Evolutionary conservation across 2,329 filamentous ascomycete species (phyloP), one percentile per base, ranked within the genome.

Genomic region (Dryadomyces quercus-mongolicae): DNA sequence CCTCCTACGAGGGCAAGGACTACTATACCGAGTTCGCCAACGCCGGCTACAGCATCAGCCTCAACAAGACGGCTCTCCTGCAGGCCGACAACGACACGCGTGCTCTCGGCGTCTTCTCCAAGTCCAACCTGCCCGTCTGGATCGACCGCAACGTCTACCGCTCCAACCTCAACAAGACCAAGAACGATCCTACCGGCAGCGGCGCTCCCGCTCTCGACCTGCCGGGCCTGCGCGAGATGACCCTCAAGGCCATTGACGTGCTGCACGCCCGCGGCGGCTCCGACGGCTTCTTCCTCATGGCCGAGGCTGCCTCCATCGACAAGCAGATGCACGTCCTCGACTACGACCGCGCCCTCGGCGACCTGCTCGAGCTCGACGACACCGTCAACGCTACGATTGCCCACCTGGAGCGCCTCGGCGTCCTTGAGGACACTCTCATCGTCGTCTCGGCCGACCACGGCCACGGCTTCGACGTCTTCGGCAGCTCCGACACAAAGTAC

Each of bases 241-340:
- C 88, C 0, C 74, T 91, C 61, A 94, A 94, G 73, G 88, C 88
- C 22, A 78, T 93, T 51, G 86, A 92, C 56, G 81, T 92, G 53
- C 78, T 93, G n/a, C 71, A 85, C 66, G 74, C 74, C 43, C 76
- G 80, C 56, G 81, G 82, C 31, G 77, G 77, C 38, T 76, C 85
- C 55, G 77, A 86, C 56, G 88, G 88, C 6, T 94, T 86, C 78
- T 89, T 93, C 75, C 76, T 94, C 64, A 93, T 94, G 88, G 82
- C 83, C 13, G 88, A 94, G 68, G 88, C 85, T 25, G 88, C 88
- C 16, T 88, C 82, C 2, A 86, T 94, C 61, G 88, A 93, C 71
- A 94, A 94, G 76, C 85, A 88, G 76, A 93, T 94, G 88, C 88
- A 94, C 71, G 67, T 74, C 2, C 78, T 93, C 20, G 88, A 93